Evolutionary conservation across 2,329 filamentous ascomycete genomes (phyloP).

Genomic region (Pseudocercospora musae): DNA sequence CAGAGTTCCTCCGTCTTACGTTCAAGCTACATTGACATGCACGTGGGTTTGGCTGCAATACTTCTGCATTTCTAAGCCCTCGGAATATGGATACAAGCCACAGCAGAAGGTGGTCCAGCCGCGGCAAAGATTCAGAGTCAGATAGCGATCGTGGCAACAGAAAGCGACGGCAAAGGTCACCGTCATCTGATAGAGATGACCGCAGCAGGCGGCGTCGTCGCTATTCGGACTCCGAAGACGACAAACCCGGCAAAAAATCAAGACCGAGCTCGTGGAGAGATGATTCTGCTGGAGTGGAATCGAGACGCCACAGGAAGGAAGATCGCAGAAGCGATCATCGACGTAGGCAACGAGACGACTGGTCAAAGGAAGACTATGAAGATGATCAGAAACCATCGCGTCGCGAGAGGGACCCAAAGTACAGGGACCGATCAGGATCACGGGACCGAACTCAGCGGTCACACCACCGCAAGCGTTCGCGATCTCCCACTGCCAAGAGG

Average conservation of each 20-base stretch:
- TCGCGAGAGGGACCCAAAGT: conserved; percentile 16
- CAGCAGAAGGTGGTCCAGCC: not conserved
- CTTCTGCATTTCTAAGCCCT: not conserved
- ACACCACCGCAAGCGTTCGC: conserved; percentile 24
- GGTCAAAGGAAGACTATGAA: conserved; percentile 7
- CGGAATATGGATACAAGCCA: not conserved
- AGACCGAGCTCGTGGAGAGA: not conserved
- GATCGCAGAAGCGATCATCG: conserved; percentile 9
- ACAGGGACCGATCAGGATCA: conserved; percentile 26
- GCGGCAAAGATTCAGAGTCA: not conserved
- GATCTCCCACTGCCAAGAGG: conserved; percentile 35
- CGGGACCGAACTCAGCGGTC: conserved; percentile 20
- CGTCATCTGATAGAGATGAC: conserved; percentile 4
- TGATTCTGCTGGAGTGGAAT: conserved; percentile 3
- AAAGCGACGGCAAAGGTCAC: conserved; percentile 12
- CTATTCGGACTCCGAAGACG: not conserved
- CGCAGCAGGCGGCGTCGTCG: conserved; percentile 6
- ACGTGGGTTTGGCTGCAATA: not conserved
- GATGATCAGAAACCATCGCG: conserved; percentile 10
- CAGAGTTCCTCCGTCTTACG: not conserved
- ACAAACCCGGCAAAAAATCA: not conserved
- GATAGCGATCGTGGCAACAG: not conserved
- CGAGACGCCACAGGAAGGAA: conserved; percentile 6
- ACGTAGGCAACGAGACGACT: conserved; percentile 15
- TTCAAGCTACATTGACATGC: not conserved